phyloP scores from a whole-genome alignment of 495 filamentous ascomycete genomes.

The Cudoniella acicularis region DNA sequence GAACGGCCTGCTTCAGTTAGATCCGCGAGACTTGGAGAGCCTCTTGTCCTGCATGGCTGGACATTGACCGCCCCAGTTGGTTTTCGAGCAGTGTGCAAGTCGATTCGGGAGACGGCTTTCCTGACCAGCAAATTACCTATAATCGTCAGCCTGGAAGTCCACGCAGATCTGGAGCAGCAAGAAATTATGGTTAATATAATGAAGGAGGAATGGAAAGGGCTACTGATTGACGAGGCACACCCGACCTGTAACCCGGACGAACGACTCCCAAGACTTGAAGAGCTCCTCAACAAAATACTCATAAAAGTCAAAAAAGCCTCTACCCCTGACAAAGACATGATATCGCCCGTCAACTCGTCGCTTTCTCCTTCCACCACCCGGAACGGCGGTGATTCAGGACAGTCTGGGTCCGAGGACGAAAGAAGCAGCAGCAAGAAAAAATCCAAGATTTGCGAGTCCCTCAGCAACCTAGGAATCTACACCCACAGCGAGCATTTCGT shows the following conservation, averaged over 20 bases:
- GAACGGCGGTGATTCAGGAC: constrained; percentile 14
- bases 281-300: constrained; percentile 73
- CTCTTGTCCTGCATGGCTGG: constrained; percentile 81
- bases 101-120: constrained; percentile 78
- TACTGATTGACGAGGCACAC: constrained; percentile 59
- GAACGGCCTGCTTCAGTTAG: constrained; percentile 15
- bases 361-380: constrained; percentile 16
- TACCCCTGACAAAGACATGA: constrained; percentile 36
- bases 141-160: constrained; percentile 87
- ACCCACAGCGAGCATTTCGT: constrained; percentile 78
- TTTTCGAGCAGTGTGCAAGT: constrained; percentile 78
- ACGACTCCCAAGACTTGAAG: constrained; percentile 61
- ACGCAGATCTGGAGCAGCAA: constrained; percentile 74
- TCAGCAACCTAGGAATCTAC: constrained; percentile 77
- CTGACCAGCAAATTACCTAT: constrained; percentile 67
- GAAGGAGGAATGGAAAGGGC: constrained; percentile 66
- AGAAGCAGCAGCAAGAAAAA: constrained; percentile 33
- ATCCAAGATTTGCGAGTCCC: constrained; percentile 68
- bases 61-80: constrained; percentile 83
- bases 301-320: constrained; percentile 88
- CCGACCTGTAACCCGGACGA: constrained; percentile 37
- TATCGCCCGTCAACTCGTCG: constrained; percentile 11
- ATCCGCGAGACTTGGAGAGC: constrained; percentile 47
- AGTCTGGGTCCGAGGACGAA: constrained; percentile 30
- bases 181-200: constrained; percentile 89